These are phyloP conservation scores for Magnaporthales sp. DNA, from an alignment of 2,329 filamentous ascomycete genomes.

Conservation along the genomic window DNA sequence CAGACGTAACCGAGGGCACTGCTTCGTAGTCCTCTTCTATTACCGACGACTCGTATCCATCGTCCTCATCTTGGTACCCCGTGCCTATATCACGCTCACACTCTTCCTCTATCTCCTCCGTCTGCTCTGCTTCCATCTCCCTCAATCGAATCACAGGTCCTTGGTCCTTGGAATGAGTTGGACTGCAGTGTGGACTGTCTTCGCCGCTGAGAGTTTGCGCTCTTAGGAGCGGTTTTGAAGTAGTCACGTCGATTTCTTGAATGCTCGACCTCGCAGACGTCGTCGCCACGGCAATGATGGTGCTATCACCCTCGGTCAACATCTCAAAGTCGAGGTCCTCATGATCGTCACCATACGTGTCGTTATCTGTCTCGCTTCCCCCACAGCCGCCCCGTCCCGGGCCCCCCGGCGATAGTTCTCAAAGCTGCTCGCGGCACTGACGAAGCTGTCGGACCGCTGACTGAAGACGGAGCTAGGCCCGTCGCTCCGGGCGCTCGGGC, in stretches of 20 bases:
- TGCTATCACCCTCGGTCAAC: neutral
- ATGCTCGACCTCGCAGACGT: neutral
- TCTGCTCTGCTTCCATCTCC: neutral
- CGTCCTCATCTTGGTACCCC: neutral
- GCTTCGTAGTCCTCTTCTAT: neutral
- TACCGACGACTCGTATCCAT: neutral
- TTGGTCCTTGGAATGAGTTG: neutral
- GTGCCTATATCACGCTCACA: neutral
- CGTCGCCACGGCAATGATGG: neutral
- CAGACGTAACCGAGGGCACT: neutral
- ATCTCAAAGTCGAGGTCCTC: slow-evolving; percentile 1
- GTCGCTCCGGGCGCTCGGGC: neutral
- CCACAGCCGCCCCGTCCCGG: neutral
- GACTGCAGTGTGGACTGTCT: neutral
- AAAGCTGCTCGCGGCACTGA: neutral
- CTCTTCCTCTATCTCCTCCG: neutral
- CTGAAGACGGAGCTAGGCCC: neutral
- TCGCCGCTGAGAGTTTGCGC: neutral
- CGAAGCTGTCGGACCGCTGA: neutral
- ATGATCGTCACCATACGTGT: neutral
- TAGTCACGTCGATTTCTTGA: neutral
- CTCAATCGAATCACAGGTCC: neutral
- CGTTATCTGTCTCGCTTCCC: neutral
- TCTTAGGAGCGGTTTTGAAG: neutral
- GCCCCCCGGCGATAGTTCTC: neutral